Conservation (phyloP, 2,329 filamentous ascomycete genomes). For the Didymella lethalis region DNA sequence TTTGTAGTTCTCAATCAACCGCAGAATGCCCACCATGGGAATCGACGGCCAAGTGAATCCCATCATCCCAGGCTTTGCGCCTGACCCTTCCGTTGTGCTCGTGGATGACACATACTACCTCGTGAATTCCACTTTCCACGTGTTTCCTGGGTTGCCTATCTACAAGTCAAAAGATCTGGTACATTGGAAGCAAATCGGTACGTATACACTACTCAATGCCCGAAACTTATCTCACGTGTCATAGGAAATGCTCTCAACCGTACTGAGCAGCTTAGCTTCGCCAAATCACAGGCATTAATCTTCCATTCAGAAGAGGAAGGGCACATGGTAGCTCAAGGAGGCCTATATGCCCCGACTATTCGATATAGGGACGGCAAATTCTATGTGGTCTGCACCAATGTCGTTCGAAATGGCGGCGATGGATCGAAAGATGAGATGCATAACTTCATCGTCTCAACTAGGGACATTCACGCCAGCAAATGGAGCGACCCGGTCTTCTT, state of each 20-base stretch:
- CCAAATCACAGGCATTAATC: background rate
- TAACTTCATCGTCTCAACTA: background rate
- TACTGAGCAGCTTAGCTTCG: background rate
- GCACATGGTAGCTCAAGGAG: background rate
- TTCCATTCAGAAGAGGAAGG: conserved; percentile 1
- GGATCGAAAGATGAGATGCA: background rate
- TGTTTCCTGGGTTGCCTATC: background rate
- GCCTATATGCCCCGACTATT: background rate
- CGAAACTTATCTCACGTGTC: background rate
- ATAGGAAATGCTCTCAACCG: background rate
- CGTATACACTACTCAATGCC: background rate
- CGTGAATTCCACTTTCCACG: background rate
- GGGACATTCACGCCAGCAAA: background rate
- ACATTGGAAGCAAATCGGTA: background rate
- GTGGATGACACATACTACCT: background rate
- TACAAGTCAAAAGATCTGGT: background rate
- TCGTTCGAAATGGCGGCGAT: background rate
- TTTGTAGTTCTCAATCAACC: no score
- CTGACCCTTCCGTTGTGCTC: background rate
- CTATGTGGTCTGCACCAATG: conserved; percentile 1
- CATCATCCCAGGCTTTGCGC: background rate
- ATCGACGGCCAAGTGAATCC: background rate
- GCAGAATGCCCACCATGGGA: background rate
- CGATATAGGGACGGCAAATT: background rate
- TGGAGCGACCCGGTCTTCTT: background rate